Conservation (phyloP, 768 basidiomycete genomes). For the Porphyrellus cyaneotinctus region DNA sequence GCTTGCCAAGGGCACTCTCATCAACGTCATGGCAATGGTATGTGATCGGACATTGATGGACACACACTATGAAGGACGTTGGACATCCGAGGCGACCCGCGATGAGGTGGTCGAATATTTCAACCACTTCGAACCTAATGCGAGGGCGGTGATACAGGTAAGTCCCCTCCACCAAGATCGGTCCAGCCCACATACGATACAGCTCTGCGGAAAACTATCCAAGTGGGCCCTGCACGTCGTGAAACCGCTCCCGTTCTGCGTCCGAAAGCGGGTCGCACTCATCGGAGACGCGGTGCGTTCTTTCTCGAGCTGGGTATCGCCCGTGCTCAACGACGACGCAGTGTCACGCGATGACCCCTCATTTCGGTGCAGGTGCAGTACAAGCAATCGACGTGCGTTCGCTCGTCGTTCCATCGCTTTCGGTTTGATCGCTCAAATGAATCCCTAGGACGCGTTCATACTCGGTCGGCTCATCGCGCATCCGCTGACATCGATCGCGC, state of each 20-base stretch:
- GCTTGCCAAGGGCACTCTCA: conserved; percentile 31
- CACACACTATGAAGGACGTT: conserved; percentile 30
- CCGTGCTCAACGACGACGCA: background rate
- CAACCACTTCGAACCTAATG: conserved; percentile 37
- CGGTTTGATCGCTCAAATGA: background rate
- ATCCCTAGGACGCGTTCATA: conserved; percentile 7
- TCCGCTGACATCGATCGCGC: conserved; percentile 6
- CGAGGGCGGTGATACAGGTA: conserved; percentile 28
- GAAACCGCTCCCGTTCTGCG: conserved; percentile 38
- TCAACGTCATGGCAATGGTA: conserved; percentile 36
- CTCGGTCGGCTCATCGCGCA: conserved; percentile 21
- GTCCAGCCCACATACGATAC: background rate
- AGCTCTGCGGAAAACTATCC: conserved; percentile 36
- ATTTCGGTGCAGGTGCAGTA: background rate
- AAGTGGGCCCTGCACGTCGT: conserved; percentile 46
- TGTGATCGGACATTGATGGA: conserved; percentile 29
- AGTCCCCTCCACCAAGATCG: background rate
- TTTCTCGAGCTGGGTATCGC: background rate
- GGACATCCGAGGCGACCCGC: conserved; percentile 26
- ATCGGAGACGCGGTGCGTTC: conserved; percentile 46
- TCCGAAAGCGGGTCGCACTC: conserved; percentile 40
- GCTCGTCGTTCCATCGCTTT: too few relatives aligned
- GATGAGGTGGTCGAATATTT: conserved; percentile 32
- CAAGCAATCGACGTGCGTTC: conserved; percentile 1
- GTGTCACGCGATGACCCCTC: background rate